Percentiles rank a stretch among this genome's conserved stretches.
These are phyloP conservation scores for Euphrasia arctica DNA, from an alignment of 305 asterid species.

Conservation along the genomic window DNA sequence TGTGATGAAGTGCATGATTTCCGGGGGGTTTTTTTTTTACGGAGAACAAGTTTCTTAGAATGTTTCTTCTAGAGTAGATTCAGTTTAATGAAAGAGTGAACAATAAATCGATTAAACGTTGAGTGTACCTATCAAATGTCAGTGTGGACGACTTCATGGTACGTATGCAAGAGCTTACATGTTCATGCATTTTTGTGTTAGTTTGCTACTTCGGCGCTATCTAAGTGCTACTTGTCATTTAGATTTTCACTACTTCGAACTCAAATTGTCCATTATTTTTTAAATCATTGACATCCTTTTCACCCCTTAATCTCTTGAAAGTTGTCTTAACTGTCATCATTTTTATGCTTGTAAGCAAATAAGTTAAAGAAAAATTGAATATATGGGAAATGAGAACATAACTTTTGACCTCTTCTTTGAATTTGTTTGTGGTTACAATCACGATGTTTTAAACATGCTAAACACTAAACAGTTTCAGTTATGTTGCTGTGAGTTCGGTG, in stretches of 20 bases:
- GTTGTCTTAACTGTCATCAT: not conserved
- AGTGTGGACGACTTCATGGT: too few relatives aligned
- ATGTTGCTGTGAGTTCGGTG: not conserved
- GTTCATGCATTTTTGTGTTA: too few relatives aligned
- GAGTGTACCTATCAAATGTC: too few relatives aligned
- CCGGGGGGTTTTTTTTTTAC: too few relatives aligned
- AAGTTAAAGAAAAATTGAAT: not conserved
- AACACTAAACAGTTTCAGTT: not conserved
- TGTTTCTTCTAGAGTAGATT: not conserved
- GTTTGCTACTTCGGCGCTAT: too few relatives aligned
- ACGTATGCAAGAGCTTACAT: too few relatives aligned
- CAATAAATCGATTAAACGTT: not conserved
- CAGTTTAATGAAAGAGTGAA: not conserved
- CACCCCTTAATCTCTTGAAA: not conserved
- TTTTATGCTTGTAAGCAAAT: constrained; percentile 2
- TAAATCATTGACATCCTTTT: not conserved
- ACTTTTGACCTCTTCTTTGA: not conserved
- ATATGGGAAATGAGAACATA: not conserved
- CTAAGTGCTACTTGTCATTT: not conserved
- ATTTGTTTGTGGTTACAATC: constrained; percentile 3
- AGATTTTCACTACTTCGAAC: not conserved
- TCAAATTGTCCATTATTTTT: not conserved
- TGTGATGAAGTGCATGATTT: constrained; percentile 10
- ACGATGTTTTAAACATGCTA: not conserved
- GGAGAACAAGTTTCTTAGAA: not conserved